Evolutionary conservation across 1,139 yeast species (phyloP).

Genomic region (Scheffersomyces segobiensis): DNA sequence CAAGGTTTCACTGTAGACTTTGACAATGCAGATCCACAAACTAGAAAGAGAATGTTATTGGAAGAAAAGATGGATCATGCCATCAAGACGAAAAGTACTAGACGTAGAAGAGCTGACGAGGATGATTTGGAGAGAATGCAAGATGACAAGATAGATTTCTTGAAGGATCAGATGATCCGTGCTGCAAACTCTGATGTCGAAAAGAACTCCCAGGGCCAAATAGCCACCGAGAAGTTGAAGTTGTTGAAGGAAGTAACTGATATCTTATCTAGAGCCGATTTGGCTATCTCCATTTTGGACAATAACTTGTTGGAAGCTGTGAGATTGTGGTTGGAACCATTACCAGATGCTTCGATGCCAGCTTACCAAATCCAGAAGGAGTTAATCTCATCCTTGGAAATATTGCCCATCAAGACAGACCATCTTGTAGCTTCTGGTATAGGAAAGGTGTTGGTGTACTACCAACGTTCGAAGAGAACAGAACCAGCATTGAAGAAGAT

Average conservation of each 20-base stretch:
- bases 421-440: slow-evolving; percentile 93
- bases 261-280: slow-evolving; percentile 75
- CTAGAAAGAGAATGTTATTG: slow-evolving; percentile 68
- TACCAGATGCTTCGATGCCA: slow-evolving; percentile 97
- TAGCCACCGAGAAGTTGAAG: slow-evolving; percentile 85
- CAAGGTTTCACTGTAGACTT: slow-evolving; percentile 13
- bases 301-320: slow-evolving; percentile 92
- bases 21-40: slow-evolving; percentile 45
- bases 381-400: slow-evolving; percentile 68
- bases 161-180: slow-evolving; percentile 87
- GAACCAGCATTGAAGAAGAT: slow-evolving; percentile 82
- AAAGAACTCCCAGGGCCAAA: slow-evolving; percentile 68
- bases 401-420: slow-evolving; percentile 90
- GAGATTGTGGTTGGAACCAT: slow-evolving; percentile 95
- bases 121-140: slow-evolving; percentile 94
- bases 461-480: slow-evolving; percentile 87
- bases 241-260: slow-evolving; percentile 77
- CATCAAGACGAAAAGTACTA: slow-evolving; percentile 61
- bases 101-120: slow-evolving; percentile 70
- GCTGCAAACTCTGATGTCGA: slow-evolving; percentile 94
- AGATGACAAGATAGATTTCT: slow-evolving; percentile 80
- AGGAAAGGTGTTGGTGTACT: slow-evolving; percentile 92
- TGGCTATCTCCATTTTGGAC: slow-evolving; percentile 91
- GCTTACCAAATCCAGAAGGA: slow-evolving; percentile 94
- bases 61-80: slow-evolving; percentile 83